These are phyloP conservation scores for Pelargonium citronellum DNA, from an alignment of 441 rosid species.

Conservation along the genomic window DNA sequence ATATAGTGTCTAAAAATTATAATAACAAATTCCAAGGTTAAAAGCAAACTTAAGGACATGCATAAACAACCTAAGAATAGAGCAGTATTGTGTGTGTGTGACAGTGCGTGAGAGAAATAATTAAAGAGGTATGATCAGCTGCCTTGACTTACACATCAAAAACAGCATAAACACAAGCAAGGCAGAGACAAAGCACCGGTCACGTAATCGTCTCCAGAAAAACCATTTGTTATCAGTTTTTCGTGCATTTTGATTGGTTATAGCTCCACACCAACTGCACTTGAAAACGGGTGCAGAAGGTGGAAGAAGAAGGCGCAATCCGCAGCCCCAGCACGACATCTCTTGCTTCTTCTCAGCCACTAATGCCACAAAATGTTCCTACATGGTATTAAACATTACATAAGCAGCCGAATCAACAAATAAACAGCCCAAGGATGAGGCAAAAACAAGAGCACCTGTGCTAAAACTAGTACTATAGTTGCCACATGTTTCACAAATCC, in stretches of 20 bases:
- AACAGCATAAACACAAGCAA: conserved; percentile 64
- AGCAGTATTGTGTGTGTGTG: too few species aligned
- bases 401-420: not conserved
- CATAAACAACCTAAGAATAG: too few species aligned
- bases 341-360: conserved; percentile 47
- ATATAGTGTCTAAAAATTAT: too few species aligned
- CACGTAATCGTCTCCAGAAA: conserved; percentile 71
- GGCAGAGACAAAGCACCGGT: conserved; percentile 61
- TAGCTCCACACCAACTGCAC: conserved; percentile 97
- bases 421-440: not conserved
- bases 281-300: conserved; percentile 60
- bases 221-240: conserved; percentile 42
- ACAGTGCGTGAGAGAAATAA: too few species aligned
- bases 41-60: too few species aligned
- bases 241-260: conserved; percentile 47
- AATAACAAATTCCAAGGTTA: too few species aligned
- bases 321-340: conserved; percentile 86
- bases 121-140: not conserved
- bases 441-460: not conserved
- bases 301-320: conserved; percentile 69
- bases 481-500: not conserved
- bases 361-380: conserved; percentile 47
- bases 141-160: conserved; percentile 56
- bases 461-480: not conserved
- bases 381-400: conserved; percentile 9